A percentile compares a stretch with the other conserved stretches of the same genome.
phyloP scores from a whole-genome alignment of 345 rosid species.

The Pugionium cornutum region DNA sequence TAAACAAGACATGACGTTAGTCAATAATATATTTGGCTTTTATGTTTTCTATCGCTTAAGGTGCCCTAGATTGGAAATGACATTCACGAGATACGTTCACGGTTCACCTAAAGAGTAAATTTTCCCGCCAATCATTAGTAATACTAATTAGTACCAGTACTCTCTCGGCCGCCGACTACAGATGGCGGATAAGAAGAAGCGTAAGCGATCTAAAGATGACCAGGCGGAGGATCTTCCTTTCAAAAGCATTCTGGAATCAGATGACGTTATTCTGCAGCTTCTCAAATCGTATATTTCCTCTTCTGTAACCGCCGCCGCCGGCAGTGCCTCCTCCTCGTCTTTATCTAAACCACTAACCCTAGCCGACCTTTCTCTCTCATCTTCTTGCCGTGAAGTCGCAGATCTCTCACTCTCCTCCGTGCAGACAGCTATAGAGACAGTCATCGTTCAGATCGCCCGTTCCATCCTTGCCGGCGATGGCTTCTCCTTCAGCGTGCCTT shows the following conservation, averaged over 20 bases:
- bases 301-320: constrained; percentile 30
- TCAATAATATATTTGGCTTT: too few relatives aligned
- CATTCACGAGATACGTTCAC: not conserved
- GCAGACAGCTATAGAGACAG: constrained; percentile 72
- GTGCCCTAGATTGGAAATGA: constrained; percentile 11
- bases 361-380: constrained; percentile 75
- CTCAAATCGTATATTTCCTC: constrained; percentile 47
- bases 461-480: constrained; percentile 88
- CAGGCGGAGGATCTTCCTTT: constrained; percentile 62
- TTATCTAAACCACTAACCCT: constrained; percentile 68
- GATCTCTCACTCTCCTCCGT: constrained; percentile 87
- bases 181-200: constrained; percentile 73
- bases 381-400: constrained; percentile 77
- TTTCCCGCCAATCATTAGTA: constrained; percentile 38
- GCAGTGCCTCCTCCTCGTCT: constrained; percentile 41
- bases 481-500: constrained; percentile 86
- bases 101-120: not conserved
- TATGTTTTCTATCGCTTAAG: not conserved
- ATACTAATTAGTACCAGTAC: not conserved
- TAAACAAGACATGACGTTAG: too few relatives aligned
- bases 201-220: constrained; percentile 59
- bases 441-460: constrained; percentile 64
- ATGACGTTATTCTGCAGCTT: constrained; percentile 54
- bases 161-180: constrained; percentile 31
- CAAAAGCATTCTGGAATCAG: constrained; percentile 64